Base-by-base conservation (phyloP, 306 rosid species). In the Cicer yamashitae region DNA sequence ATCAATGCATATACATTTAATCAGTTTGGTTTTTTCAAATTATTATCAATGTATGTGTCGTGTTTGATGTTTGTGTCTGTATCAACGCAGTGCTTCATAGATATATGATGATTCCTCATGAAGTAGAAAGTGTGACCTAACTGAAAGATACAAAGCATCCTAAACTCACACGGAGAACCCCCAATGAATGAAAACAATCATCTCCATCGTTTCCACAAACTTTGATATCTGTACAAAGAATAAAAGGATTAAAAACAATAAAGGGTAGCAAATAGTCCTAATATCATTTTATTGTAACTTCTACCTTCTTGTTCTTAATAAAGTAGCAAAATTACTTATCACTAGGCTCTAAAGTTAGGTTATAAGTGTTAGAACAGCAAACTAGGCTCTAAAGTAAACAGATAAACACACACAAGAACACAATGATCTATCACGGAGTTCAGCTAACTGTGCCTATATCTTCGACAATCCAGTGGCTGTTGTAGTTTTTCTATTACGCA, bases 131-230 rank as follows among this genome's bases (percentile, higher is more conserved):
- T 71, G 20, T n/a, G 56, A 8, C 10, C 58, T 41, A 71, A 41
- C 8, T 61, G 44, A 85, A 90, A 75, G 97, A 89, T 93, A 93
- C 97, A 77, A 75, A 87, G 70, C 96, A 85, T 82, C 97, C 97
- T 79, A 91, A 84, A 71, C 97, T 93, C 84, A 89, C 90, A 5
- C 96, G 96, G 64, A 93, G 92, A 72, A 93, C 96, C 51, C 98
- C 98, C 46, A 78, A 20, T 7, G 97, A 71, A 53, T 64, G 91
- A 73, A 91, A 83, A 76, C 98, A 93, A 34, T 87, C 92, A 1
- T 76, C 78, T 59, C 94, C 96, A 41, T 73, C 84, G 15, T 45
- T 52, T 78, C 97, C 98, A 80, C 96, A 93, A 76, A 84, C 85
- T 83, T 83, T 87, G 48, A 86, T 81, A 91, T 89, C 93, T 91